These are phyloP conservation scores for Dactylellina haptotyla DNA, from an alignment of 2,329 filamentous ascomycete genomes.

Conservation along the genomic window DNA sequence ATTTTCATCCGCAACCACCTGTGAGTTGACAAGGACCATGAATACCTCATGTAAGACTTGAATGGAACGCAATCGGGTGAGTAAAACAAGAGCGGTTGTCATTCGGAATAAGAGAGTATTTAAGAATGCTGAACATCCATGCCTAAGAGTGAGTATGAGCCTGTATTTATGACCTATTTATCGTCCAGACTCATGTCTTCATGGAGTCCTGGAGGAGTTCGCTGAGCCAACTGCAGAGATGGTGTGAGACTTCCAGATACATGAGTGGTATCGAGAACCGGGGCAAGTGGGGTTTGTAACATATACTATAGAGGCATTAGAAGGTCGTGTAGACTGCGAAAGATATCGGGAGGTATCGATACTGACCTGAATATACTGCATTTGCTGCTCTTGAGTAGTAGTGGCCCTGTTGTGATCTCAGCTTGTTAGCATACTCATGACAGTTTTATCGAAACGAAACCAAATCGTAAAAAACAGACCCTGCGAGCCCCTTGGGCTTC, in stretches of 20 bases:
- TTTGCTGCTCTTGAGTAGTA: slow-evolving; percentile 45
- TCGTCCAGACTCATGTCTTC: not conserved
- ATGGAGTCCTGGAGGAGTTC: not conserved
- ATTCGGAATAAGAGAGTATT: too few species aligned
- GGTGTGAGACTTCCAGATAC: slow-evolving; percentile 39
- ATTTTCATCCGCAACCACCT: too few species aligned
- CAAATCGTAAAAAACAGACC: slow-evolving; percentile 19
- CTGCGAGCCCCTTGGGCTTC: slow-evolving; percentile 42
- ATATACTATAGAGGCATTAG: slow-evolving; percentile 41
- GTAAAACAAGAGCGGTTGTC: too few species aligned
- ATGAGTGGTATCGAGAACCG: slow-evolving; percentile 40
- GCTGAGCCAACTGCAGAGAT: slow-evolving; percentile 29
- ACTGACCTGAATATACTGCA: slow-evolving; percentile 49
- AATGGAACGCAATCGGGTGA: too few species aligned
- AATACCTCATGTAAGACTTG: too few species aligned
- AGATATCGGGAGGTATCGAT: not conserved
- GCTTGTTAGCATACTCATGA: not conserved
- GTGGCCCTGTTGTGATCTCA: not conserved
- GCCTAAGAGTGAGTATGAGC: too few species aligned
- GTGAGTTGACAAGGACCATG: too few species aligned
- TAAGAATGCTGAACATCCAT: too few species aligned
- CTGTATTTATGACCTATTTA: too few species aligned
- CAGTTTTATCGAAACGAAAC: not conserved
- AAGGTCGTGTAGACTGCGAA: too few species aligned
- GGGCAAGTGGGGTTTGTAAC: slow-evolving; percentile 52